Evolutionary conservation across 2,329 filamentous ascomycete genomes (phyloP).

Genomic region (Trichoderma brevicompactum): DNA sequence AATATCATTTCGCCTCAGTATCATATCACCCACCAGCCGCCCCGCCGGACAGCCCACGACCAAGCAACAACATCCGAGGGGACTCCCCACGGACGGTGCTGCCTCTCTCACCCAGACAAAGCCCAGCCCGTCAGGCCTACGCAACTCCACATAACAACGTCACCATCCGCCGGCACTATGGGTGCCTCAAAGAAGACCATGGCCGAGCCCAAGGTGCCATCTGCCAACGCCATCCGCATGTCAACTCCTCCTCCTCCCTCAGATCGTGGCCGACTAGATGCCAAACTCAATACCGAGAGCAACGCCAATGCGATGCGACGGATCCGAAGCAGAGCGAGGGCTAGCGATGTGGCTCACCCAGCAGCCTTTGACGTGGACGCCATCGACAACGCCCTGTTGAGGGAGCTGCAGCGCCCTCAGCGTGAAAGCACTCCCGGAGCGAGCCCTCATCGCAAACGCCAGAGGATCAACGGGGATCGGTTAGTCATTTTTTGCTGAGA

Average conservation of each 20-base stretch:
- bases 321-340: conserved; percentile 43
- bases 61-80: conserved; percentile 16
- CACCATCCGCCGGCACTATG: conserved; percentile 37
- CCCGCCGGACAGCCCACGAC: conserved; percentile 19
- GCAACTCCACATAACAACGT: neutral
- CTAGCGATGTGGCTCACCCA: conserved; percentile 44
- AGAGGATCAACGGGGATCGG: conserved; percentile 66
- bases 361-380: conserved; percentile 53
- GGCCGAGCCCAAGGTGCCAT: conserved; percentile 40
- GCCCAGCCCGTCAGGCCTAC: conserved; percentile 1
- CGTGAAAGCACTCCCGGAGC: conserved; percentile 57
- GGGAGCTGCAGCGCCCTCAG: conserved; percentile 56
- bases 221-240: conserved; percentile 44
- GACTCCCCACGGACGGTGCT: conserved; percentile 19
- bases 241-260: conserved; percentile 52
- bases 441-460: conserved; percentile 63
- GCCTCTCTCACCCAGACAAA: conserved; percentile 10
- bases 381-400: conserved; percentile 55
- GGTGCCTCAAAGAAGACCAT: conserved; percentile 43
- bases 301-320: conserved; percentile 38
- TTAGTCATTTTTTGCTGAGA: conserved; percentile 40
- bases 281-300: conserved; percentile 46
- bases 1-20: conserved; percentile 16
- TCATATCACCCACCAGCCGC: neutral
- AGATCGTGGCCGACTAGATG: conserved; percentile 50